Evolutionary conservation across 2,329 filamentous ascomycete species (phyloP), one percentile per base, ranked within the genome.

Genomic region (Drechslerella coelobrocha): DNA sequence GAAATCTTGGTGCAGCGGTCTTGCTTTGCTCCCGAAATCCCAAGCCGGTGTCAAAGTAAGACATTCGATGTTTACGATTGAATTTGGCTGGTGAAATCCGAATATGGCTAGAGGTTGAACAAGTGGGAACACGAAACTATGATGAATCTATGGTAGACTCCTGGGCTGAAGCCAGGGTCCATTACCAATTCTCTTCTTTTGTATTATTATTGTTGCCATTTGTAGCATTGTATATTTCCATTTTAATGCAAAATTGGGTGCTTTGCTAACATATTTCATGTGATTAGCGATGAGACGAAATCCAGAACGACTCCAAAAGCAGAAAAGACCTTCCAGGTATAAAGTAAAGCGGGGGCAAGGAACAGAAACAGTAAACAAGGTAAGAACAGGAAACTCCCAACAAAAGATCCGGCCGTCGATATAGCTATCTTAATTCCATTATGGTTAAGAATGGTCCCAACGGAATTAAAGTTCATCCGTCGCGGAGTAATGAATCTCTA

Each of bases 371-470:
- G 48, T 47, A 53, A 57, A 27, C 47, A 57, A 23, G 45, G 56
- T 51, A 19, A 47, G 59, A 45, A 61, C 37, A 68, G 51, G 63
- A 61, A 68, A 61, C 51, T 62, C 34, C 56, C 47, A 61, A 53
- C 53, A 61, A 37, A 52, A 53, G 56, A 59, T 57, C 61, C 51
- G 26, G 34, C 47, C 19, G 29, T 27, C 29, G 21, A 10, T 54
- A 47, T 60, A 54, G 47, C 52, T 29, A 50, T 41, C 41, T 21
- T 51, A 24, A 29, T 52, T 56, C 55, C 21, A 17, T 48, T 37
- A 43, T 17, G 14, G 47, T 9, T 26, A 37, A 51, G 27, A 19
- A 19, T 60, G 9, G 14, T 43, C 52, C 52, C 45, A 53, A 57
- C 43, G 37, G 29, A 41, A 45, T 68, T 61, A 31, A 34, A 55